phyloP scores from a whole-genome alignment of 202 grass and related monocot species.

The Elaeis oleifera region DNA sequence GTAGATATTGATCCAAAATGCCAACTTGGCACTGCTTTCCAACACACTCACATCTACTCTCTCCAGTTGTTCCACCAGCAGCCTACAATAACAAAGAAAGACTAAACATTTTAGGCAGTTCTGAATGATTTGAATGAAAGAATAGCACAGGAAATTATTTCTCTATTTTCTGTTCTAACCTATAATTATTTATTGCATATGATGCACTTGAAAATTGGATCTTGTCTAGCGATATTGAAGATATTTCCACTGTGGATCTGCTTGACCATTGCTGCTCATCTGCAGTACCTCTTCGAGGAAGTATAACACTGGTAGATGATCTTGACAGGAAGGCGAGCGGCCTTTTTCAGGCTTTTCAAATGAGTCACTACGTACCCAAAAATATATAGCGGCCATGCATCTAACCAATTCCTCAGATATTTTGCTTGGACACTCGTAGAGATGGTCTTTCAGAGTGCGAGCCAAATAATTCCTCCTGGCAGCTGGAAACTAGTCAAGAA shows the following conservation, averaged over 20 bases:
- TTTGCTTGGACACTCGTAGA: slow-evolving; percentile 88
- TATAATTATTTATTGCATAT: slow-evolving; percentile 71
- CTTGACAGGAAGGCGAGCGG: slow-evolving; percentile 57
- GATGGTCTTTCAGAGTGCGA: slow-evolving; percentile 84
- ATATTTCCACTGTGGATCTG: slow-evolving; percentile 46
- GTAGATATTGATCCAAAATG: slow-evolving; percentile 97
- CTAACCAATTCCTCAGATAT: slow-evolving; percentile 98
- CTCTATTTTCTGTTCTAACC: slow-evolving; percentile 28
- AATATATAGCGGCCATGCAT: slow-evolving; percentile 88
- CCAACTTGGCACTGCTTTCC: slow-evolving; percentile 49
- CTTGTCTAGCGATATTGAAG: slow-evolving; percentile 52
- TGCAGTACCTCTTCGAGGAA: slow-evolving; percentile 38
- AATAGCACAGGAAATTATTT: neutral
- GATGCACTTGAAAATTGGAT: slow-evolving; percentile 54
- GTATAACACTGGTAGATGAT: slow-evolving; percentile 62
- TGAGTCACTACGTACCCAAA: slow-evolving; percentile 40
- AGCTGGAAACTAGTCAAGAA: slow-evolving; percentile 56
- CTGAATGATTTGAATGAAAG: neutral
- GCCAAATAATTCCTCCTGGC: slow-evolving; percentile 55
- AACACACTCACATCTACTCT: slow-evolving; percentile 70
- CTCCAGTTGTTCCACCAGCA: slow-evolving; percentile 94
- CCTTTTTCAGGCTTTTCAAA: slow-evolving; percentile 46
- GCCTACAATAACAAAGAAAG: slow-evolving; percentile 30
- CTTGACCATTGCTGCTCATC: slow-evolving; percentile 41
- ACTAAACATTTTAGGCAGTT: slow-evolving; percentile 19